Evolutionary conservation across 1,139 yeast genomes (phyloP).

Genomic region (Pichia sp.): DNA sequence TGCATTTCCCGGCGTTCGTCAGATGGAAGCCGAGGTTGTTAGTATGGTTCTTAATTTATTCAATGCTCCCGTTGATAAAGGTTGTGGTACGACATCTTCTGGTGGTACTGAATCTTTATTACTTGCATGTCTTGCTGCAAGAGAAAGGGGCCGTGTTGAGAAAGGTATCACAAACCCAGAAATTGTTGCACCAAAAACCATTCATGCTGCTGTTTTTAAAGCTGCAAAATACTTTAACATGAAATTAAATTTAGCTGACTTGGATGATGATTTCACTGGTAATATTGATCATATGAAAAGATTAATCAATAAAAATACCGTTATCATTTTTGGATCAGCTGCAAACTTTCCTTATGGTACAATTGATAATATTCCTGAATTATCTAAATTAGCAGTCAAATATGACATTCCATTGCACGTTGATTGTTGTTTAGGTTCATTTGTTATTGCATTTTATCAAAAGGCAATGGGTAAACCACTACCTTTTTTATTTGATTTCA

Average conservation of each 20-base stretch:
- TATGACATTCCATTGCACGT: slow-evolving; percentile 80
- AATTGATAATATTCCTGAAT: slow-evolving; percentile 74
- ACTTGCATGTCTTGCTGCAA: slow-evolving; percentile 80
- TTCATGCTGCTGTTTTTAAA: slow-evolving; percentile 94
- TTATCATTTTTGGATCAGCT: slow-evolving; percentile 83
- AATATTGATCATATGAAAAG: slow-evolving; percentile 55
- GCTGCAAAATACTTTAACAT: slow-evolving; percentile 90
- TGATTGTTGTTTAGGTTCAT: slow-evolving; percentile 93
- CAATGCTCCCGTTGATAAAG: slow-evolving; percentile 55
- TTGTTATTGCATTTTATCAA: slow-evolving; percentile 74
- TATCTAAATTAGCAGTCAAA: slow-evolving; percentile 59
- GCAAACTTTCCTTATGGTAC: slow-evolving; percentile 98
- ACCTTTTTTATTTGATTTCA: slow-evolving; percentile 72
- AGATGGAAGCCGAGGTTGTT: slow-evolving; percentile 94
- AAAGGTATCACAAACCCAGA: slow-evolving; percentile 71
- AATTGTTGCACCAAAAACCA: slow-evolving; percentile 79
- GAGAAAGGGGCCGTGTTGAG: slow-evolving; percentile 52
- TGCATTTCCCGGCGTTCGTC: slow-evolving; percentile 91
- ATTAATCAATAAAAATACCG: slow-evolving; percentile 71
- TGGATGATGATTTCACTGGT: slow-evolving; percentile 54
- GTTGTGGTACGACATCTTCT: slow-evolving; percentile 86
- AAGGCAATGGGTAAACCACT: slow-evolving; percentile 44
- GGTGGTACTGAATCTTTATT: slow-evolving; percentile 96
- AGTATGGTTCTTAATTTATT: slow-evolving; percentile 79
- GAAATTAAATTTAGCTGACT: slow-evolving; percentile 71